Evolutionary conservation across 306 rosid genomes (phyloP).

Genomic region (Vigna unguiculata): DNA sequence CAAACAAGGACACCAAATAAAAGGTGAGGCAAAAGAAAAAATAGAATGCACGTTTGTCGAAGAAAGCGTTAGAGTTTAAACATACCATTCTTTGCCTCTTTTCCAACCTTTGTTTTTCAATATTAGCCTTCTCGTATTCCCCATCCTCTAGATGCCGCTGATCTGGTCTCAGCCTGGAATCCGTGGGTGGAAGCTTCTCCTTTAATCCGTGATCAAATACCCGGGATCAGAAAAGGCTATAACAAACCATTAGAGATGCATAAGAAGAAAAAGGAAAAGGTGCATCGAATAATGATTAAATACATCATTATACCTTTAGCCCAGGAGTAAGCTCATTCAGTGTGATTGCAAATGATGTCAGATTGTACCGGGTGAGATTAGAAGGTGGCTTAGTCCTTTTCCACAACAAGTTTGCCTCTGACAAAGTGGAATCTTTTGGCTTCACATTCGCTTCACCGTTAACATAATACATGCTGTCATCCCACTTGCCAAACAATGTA

Average conservation of each 20-base stretch:
- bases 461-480: conserved; percentile 75
- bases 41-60: conserved; percentile 10
- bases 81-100: conserved; percentile 96
- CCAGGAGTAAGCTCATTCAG: conserved; percentile 83
- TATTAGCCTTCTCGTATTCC: conserved; percentile 92
- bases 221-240: conserved; percentile 84
- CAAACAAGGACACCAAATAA: conserved; percentile 2
- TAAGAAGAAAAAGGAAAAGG: conserved; percentile 51
- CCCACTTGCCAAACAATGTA: conserved; percentile 93
- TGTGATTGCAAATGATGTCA: conserved; percentile 92
- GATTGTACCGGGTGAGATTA: conserved; percentile 89
- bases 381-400: conserved; percentile 72
- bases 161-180: conserved; percentile 97
- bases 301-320: conserved; percentile 79
- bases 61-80: conserved; percentile 32
- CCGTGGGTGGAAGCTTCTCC: conserved; percentile 99
- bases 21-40: neutral
- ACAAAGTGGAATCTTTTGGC: conserved; percentile 59
- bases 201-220: conserved; percentile 94
- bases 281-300: conserved; percentile 45
- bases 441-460: conserved; percentile 65
- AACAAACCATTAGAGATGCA: conserved; percentile 64
- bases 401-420: conserved; percentile 74
- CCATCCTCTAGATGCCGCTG: conserved; percentile 98
- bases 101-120: conserved; percentile 91